Percentiles rank a stretch among this genome's conserved stretches.
phyloP scores from a whole-genome alignment of 306 rosid genomes.

The Spatholobus suberectus region DNA sequence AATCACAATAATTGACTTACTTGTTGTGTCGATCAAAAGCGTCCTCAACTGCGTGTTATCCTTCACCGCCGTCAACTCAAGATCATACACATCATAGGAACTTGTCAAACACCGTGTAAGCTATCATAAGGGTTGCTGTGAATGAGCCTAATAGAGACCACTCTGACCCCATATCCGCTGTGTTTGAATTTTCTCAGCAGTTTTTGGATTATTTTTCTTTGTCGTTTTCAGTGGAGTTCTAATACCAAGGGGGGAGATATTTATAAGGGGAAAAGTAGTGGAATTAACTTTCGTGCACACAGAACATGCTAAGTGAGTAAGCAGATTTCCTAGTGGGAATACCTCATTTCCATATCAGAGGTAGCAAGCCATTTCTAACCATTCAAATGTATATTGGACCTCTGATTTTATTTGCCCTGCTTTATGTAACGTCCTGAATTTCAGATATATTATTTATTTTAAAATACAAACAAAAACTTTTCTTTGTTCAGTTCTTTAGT shows the following conservation, averaged over 20 bases:
- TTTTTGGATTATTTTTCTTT: not conserved
- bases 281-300: too few species aligned
- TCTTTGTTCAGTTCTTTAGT: too few species aligned
- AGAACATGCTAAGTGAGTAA: not conserved
- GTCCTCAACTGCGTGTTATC: not conserved
- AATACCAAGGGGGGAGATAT: not conserved
- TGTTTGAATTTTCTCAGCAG: not conserved
- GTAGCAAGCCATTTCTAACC: too few species aligned
- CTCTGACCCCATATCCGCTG: not conserved
- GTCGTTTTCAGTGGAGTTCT: not conserved
- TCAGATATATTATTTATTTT: too few species aligned
- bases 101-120: not conserved
- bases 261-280: not conserved
- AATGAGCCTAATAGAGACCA: not conserved
- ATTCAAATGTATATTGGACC: not conserved
- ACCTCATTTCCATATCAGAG: not conserved
- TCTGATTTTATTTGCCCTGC: not conserved
- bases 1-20: not conserved
- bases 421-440: not conserved
- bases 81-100: slow-evolving; percentile 15
- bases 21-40: not conserved
- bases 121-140: not conserved
- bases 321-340: not conserved
- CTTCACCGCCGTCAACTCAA: not conserved
- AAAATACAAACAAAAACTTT: too few species aligned